phyloP scores from a whole-genome alignment of 2,329 filamentous ascomycete species.

The Monosporascus sp. region DNA sequence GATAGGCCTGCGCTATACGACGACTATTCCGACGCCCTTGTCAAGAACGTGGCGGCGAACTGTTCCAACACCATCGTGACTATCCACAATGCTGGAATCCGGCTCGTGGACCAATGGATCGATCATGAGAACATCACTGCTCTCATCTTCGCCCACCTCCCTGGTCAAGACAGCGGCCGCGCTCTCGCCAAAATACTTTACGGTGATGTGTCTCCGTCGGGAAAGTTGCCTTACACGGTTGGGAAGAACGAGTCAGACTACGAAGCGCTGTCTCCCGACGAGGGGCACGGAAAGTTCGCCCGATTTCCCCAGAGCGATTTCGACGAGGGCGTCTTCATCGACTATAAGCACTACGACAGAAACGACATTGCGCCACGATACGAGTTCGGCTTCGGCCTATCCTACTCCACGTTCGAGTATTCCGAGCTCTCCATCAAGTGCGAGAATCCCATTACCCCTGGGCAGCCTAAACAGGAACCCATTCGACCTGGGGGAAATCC shows the following conservation, averaged over 20 bases:
- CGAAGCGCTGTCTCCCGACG: constrained; percentile 43
- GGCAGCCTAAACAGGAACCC: constrained; percentile 30
- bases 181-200: constrained; percentile 54
- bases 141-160: constrained; percentile 57
- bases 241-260: constrained; percentile 50
- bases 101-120: constrained; percentile 59
- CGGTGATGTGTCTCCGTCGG: constrained; percentile 47
- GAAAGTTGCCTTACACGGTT: constrained; percentile 59
- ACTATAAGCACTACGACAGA: constrained; percentile 60
- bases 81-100: constrained; percentile 57
- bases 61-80: constrained; percentile 60
- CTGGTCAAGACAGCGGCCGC: constrained; percentile 60
- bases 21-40: constrained; percentile 56
- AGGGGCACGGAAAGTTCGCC: constrained; percentile 13
- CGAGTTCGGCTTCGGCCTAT: constrained; percentile 61
- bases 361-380: constrained; percentile 53
- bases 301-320: constrained; percentile 34
- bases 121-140: constrained; percentile 62
- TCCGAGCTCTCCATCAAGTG: constrained; percentile 31
- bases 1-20: constrained; percentile 63
- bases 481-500: constrained; percentile 38
- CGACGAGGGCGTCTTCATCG: constrained; percentile 56
- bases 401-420: constrained; percentile 64
- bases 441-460: too few relatives aligned
- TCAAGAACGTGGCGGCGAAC: constrained; percentile 52